A percentile compares a stretch with the other conserved stretches of the same genome.
Conservation (phyloP, 1,139 yeast genomes). For the Candida buenavistaensis region DNA sequence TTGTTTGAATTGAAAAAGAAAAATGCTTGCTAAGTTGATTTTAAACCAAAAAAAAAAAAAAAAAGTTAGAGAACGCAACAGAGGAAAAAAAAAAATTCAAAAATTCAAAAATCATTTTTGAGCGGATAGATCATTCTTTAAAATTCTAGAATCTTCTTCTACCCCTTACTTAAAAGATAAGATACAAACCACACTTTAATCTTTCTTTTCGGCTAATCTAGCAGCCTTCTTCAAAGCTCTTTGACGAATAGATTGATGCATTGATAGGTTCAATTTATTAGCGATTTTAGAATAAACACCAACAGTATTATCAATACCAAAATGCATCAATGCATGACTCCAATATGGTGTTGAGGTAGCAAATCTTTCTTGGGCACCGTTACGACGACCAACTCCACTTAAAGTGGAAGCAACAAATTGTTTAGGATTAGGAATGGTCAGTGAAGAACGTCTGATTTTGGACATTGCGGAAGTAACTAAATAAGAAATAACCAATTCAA, state of each 20-base stretch:
- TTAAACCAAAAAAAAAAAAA: not conserved
- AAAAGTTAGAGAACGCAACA: not conserved
- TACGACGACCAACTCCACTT: slow-evolving; percentile 71
- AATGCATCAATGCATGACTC: slow-evolving; percentile 93
- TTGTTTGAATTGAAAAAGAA: slow-evolving; percentile 1
- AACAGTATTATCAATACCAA: slow-evolving; percentile 71
- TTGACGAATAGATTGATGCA: slow-evolving; percentile 78
- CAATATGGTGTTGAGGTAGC: slow-evolving; percentile 91
- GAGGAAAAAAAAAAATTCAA: slow-evolving; percentile 1
- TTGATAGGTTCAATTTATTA: slow-evolving; percentile 61
- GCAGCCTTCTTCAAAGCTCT: slow-evolving; percentile 85
- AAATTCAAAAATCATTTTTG: slow-evolving; percentile 1
- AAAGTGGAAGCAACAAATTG: slow-evolving; percentile 72
- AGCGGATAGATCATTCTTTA: slow-evolving; percentile 7
- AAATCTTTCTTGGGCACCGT: slow-evolving; percentile 89
- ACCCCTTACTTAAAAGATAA: too few relatives aligned
- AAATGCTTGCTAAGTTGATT: not conserved
- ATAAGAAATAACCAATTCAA: slow-evolving; percentile 83
- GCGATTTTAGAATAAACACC: slow-evolving; percentile 80
- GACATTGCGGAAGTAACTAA: slow-evolving; percentile 96
- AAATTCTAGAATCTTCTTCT: slow-evolving; percentile 16
- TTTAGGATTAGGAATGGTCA: slow-evolving; percentile 79
- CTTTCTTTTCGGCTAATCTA: slow-evolving; percentile 20
- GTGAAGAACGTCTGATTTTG: slow-evolving; percentile 76
- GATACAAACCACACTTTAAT: slow-evolving; percentile 9